Percentiles rank a stretch among this genome's conserved stretches.
Conservation (phyloP, 805 yeast species). For the Cyberlindnera mycetangii region DNA sequence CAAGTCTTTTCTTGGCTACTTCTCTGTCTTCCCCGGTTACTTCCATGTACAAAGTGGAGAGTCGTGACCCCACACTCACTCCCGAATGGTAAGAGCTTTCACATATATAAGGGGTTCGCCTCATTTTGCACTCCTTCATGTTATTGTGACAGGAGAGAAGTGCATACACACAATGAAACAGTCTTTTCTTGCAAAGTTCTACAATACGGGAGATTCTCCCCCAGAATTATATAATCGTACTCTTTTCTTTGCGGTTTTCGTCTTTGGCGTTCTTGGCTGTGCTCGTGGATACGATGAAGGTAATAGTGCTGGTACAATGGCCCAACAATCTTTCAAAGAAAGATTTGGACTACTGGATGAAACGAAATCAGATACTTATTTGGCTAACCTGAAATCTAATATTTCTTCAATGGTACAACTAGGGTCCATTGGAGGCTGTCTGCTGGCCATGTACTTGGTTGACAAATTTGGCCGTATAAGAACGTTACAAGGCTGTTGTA, state of each 20-base stretch:
- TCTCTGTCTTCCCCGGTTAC: no score
- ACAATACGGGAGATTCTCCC: conserved; percentile 31
- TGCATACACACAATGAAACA: not conserved
- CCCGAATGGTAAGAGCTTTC: no score
- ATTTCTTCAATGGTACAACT: conserved; percentile 58
- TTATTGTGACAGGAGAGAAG: no score
- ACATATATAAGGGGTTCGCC: no score
- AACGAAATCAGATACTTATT: conserved; percentile 30
- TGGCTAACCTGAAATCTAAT: conserved; percentile 50
- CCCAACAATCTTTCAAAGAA: conserved; percentile 40
- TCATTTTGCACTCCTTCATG: no score
- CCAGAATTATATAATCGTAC: conserved; percentile 45
- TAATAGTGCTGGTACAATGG: conserved; percentile 41
- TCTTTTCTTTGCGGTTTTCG: conserved; percentile 42
- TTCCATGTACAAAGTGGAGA: no score
- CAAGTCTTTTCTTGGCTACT: no score
- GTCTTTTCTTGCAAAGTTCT: conserved; percentile 15
- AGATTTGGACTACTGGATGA: conserved; percentile 46
- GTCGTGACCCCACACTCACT: no score
- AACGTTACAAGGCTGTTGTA: conserved; percentile 42
- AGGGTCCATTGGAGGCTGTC: conserved; percentile 52
- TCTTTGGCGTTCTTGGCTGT: conserved; percentile 54
- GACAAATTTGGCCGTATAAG: conserved; percentile 52
- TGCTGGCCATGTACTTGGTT: conserved; percentile 44
- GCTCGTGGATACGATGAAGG: conserved; percentile 63